Evolutionary conservation across 2,329 filamentous ascomycete genomes (phyloP), one percentile per base, ranked within the genome.

Genomic region (Penicillium hesseltinei): DNA sequence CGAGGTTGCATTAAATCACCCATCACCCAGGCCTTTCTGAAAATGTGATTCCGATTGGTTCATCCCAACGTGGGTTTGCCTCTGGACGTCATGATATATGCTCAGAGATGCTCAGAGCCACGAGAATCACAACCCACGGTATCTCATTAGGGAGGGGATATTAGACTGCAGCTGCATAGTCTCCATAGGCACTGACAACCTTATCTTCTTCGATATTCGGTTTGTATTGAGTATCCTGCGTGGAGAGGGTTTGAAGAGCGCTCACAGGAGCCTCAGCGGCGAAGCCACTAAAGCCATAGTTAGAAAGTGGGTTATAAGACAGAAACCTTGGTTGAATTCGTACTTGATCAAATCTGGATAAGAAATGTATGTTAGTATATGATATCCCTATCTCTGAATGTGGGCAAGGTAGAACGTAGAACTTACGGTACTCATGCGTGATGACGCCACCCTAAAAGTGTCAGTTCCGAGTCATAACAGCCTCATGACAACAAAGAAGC

Each of bases 341-440:
- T 76, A 80, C 77, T 77, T 77, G 63, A 78, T 72, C 19, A 78
- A 59, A 51, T 70, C 75, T 79, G 56, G 35, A 58, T 25, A 51
- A 38, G 35, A 35, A n/a, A 54, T 25, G 15, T 25, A 40, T 7
- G 53, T 64, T 51, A 69, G 63, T 31, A 43, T 45, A 27, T 42
- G 27, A 19, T 7, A 33, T 35, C n/a, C 33, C 23, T 5, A 36
- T 27, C 45, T 40, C n/a, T 47, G 25, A 7, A 21, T 15, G 7
- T 31, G n/a, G 10, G 29, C 10, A 44, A 38, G 40, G 40, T 15
- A 35, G 43, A 38, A 75, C 86, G 38, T 19, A 31, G 38, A 36
- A 75, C 86, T 71, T 82, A 91, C 88, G 85, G 74, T 91, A 94
- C 69, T 88, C 84, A 77, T 95, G 91, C 23, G 89, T 94, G 66